Evolutionary conservation across 352 stramenopile genomes (phyloP), one percentile per base, ranked within the genome.

Genomic region (Globisporangium middletonii): DNA sequence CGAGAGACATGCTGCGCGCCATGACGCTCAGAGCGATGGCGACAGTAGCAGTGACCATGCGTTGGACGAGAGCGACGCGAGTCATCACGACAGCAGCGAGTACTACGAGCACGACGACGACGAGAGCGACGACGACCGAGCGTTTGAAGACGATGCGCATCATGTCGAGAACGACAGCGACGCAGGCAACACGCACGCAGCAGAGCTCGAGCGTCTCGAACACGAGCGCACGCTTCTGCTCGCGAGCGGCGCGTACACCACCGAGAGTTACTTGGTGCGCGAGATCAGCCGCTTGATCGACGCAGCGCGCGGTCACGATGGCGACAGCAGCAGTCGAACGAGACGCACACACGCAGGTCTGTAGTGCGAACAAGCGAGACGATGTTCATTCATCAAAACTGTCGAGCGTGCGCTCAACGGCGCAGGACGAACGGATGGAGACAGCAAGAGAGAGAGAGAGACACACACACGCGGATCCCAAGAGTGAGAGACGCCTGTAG

Each of bases 221-320:
- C 66, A 66, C 2, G 81, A 93, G 52, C 67, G 76, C 3, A 76
- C 83, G 38, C 52, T 84, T 3, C 63, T 93, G 53, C 60, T 93
- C 15, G 60, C 61, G 9, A 92, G 72, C 50, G 81, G 81, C 4
- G 65, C 70, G 18, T 91, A 91, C 57, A 66, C 77, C n/a, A 51
- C 69, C 8, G 55, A 88, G 44, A 88, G 79, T 44, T 81, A 86
- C 26, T 42, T 93, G 35, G 75, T 91, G 18, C 74, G 68, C 2
- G 81, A 91, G 49, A 69, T 93, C 42, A 77, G 84, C 28, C 68
- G 83, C 35, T 64, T 82, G 4, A 90, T 91, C 26, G 65, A 50
- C 18, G 45, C 55, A 26, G 67, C 62, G 5, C 43, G 43, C 9
- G n/a, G 4, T 6, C 16, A n/a, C 7, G 41, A 4, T n/a, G 38